Conservation (phyloP, 805 yeast species). For the Candida silvatica region DNA sequence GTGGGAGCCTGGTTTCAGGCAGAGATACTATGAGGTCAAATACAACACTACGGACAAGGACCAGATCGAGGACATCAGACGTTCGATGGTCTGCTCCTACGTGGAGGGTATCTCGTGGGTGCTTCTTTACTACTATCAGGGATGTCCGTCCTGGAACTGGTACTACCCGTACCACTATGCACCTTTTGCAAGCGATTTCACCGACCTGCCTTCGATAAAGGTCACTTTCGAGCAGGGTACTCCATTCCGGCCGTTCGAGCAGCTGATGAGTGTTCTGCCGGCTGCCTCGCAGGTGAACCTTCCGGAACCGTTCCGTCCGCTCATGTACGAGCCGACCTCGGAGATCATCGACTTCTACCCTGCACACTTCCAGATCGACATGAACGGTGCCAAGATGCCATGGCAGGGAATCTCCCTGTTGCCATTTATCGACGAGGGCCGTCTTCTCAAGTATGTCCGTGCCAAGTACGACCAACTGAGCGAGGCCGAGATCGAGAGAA, state of each 20-base stretch:
- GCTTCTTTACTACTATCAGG: constrained; percentile 86
- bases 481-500: constrained; percentile 60
- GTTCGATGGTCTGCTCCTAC: constrained; percentile 59
- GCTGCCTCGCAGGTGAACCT: constrained; percentile 86
- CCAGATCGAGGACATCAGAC: constrained; percentile 43
- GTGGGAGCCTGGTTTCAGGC: constrained; percentile 83
- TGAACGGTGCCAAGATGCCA: constrained; percentile 91
- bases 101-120: constrained; percentile 98
- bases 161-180: constrained; percentile 96
- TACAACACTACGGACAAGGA: constrained; percentile 51
- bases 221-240: constrained; percentile 55
- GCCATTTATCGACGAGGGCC: constrained; percentile 83
- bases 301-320: constrained; percentile 71
- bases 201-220: constrained; percentile 39
- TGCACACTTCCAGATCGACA: constrained; percentile 77
- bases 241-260: constrained; percentile 89
- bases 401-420: constrained; percentile 92
- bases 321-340: constrained; percentile 74
- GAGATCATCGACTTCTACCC: constrained; percentile 91
- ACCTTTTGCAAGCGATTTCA: constrained; percentile 88
- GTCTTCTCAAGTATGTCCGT: constrained; percentile 60
- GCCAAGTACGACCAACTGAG: constrained; percentile 55
- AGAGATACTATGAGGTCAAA: constrained; percentile 72
- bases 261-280: constrained; percentile 89
- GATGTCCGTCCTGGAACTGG: constrained; percentile 99